These are phyloP conservation scores for Eleusine indica DNA, from an alignment of 176 grass and related monocot species.

Conservation along the genomic window DNA sequence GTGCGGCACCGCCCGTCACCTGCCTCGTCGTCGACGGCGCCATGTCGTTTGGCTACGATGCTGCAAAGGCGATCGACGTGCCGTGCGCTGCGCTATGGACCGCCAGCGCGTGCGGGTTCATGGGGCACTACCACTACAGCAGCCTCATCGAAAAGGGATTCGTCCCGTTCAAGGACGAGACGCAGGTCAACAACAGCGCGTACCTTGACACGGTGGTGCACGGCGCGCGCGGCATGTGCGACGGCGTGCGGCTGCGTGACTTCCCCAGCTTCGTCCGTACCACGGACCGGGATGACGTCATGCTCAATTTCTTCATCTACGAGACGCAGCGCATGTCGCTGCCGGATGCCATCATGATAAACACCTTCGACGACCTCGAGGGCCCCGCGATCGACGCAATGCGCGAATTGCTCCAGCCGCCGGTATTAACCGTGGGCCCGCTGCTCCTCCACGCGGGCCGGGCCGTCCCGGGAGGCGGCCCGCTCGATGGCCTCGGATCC, in stretches of 20 bases:
- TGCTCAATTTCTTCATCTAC: slow-evolving; percentile 47
- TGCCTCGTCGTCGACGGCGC: slow-evolving; percentile 52
- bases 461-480: background rate
- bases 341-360: slow-evolving; percentile 27
- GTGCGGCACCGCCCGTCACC: slow-evolving; percentile 17
- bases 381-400: slow-evolving; percentile 37
- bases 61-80: slow-evolving; percentile 29
- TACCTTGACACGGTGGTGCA: slow-evolving; percentile 47
- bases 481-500: slow-evolving; percentile 9
- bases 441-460: slow-evolving; percentile 31
- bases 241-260: slow-evolving; percentile 47
- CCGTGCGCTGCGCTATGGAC: slow-evolving; percentile 53
- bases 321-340: slow-evolving; percentile 37
- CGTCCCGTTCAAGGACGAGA: slow-evolving; percentile 48
- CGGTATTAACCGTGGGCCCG: slow-evolving; percentile 54
- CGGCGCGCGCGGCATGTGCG: slow-evolving; percentile 52
- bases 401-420: background rate
- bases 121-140: slow-evolving; percentile 48
- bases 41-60: slow-evolving; percentile 53
- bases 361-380: slow-evolving; percentile 63
- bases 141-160: slow-evolving; percentile 46
- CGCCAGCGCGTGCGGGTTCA: slow-evolving; percentile 54
- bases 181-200: slow-evolving; percentile 3
- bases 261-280: slow-evolving; percentile 67
- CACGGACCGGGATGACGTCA: slow-evolving; percentile 42